These are phyloP conservation scores for Eucalyptus erythrocorys DNA, from an alignment of 345 rosid genomes.

Conservation along the genomic window DNA sequence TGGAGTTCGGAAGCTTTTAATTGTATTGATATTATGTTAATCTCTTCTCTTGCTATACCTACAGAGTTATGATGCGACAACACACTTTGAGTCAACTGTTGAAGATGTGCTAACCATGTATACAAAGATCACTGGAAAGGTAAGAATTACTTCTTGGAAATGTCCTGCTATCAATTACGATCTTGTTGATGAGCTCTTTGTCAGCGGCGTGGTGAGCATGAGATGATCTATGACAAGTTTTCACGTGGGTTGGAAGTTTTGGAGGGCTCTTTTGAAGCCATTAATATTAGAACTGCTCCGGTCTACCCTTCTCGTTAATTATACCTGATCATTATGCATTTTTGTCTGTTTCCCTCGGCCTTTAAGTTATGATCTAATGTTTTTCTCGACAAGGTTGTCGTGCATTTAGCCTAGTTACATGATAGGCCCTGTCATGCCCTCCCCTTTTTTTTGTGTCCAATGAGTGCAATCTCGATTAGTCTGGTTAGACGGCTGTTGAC, in stretches of 20 bases:
- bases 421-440: not conserved
- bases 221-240: not conserved
- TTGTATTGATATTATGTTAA: not conserved
- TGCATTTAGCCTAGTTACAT: not conserved
- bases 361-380: not conserved
- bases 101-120: slow-evolving; percentile 84
- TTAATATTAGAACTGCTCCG: not conserved
- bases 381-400: not conserved
- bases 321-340: not conserved
- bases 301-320: not conserved
- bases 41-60: not conserved
- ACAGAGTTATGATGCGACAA: slow-evolving; percentile 97
- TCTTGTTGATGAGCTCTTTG: not conserved
- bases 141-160: not conserved
- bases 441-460: not conserved
- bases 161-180: not conserved
- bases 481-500: not conserved
- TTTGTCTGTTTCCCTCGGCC: not conserved
- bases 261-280: not conserved
- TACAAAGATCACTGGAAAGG: slow-evolving; percentile 96
- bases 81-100: slow-evolving; percentile 92
- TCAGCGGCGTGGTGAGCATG: not conserved
- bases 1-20: not conserved
- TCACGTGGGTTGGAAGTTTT: not conserved
- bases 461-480: not conserved